Conservation (phyloP, 2,329 filamentous ascomycete species). For the Chaetomium sp. region DNA sequence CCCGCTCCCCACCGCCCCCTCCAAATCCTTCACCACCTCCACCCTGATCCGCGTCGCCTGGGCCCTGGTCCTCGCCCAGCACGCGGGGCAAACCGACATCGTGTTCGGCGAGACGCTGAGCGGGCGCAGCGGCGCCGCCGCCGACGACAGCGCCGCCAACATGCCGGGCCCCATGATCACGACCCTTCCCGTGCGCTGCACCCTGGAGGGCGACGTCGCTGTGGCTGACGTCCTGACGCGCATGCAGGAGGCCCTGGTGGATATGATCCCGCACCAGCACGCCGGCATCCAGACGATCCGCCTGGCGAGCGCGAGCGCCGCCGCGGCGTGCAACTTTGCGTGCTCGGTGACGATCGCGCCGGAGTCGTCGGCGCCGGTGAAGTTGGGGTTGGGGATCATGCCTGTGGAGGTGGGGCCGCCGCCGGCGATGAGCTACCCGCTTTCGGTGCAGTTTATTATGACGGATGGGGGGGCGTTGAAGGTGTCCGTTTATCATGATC, state of each 20-base stretch:
- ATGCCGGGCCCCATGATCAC: slow-evolving; percentile 31
- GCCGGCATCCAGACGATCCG: slow-evolving; percentile 21
- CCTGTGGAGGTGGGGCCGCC: slow-evolving; percentile 8
- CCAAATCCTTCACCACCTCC: slow-evolving; percentile 48
- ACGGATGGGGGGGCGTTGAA: slow-evolving; percentile 8
- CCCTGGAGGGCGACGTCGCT: neutral
- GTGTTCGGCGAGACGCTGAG: slow-evolving; percentile 51
- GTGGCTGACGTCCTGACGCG: neutral
- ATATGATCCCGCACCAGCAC: slow-evolving; percentile 22
- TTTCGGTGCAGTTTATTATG: slow-evolving; percentile 23
- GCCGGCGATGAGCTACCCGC: slow-evolving; percentile 21
- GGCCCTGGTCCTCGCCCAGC: slow-evolving; percentile 56
- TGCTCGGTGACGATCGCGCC: slow-evolving; percentile 21
- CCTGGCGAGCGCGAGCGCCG: neutral
- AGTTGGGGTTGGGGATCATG: slow-evolving; percentile 3
- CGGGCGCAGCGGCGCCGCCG: slow-evolving; percentile 35
- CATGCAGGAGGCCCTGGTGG: slow-evolving; percentile 1
- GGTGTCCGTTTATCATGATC: slow-evolving; percentile 18
- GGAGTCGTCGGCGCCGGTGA: slow-evolving; percentile 1
- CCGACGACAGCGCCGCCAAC: slow-evolving; percentile 21
- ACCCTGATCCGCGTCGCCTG: slow-evolving; percentile 62
- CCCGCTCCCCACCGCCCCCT: neutral
- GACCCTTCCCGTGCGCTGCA: slow-evolving; percentile 34
- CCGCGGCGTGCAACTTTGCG: slow-evolving; percentile 17
- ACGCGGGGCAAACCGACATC: slow-evolving; percentile 51